phyloP scores from a whole-genome alignment of 495 filamentous ascomycete species.

The Talaromyces proteolyticus region DNA sequence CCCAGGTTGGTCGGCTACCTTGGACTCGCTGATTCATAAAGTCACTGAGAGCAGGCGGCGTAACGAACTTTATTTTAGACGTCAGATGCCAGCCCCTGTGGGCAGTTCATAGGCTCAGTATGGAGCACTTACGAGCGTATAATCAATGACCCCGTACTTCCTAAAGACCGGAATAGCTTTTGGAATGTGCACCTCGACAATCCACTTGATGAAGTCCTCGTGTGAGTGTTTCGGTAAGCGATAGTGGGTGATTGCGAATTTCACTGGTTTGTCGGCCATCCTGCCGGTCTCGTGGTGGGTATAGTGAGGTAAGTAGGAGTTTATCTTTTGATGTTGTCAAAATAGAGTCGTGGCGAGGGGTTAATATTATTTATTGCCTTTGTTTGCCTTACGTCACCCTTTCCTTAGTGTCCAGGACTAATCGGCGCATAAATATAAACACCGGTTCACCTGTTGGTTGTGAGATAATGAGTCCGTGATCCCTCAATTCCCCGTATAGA shows the following conservation, averaged over 20 bases:
- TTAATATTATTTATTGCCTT: too few relatives aligned
- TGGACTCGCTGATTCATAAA: slow-evolving; percentile 12
- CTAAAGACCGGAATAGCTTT: slow-evolving; percentile 20
- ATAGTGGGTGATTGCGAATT: slow-evolving; percentile 22
- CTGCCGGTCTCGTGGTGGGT: too few relatives aligned
- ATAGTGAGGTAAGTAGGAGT: too few relatives aligned
- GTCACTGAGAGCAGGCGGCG: slow-evolving; percentile 16
- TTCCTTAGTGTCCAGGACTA: too few relatives aligned
- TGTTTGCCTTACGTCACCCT: too few relatives aligned
- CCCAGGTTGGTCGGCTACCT: slow-evolving; percentile 12
- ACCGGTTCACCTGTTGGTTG: too few relatives aligned
- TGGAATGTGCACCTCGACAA: slow-evolving; percentile 20
- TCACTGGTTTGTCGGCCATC: slow-evolving; percentile 12
- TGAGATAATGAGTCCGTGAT: too few relatives aligned
- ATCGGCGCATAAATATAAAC: too few relatives aligned
- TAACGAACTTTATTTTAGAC: slow-evolving; percentile 18
- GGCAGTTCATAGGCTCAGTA: background rate
- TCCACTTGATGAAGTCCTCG: slow-evolving; percentile 24
- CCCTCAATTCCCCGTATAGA: too few relatives aligned
- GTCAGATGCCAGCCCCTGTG: background rate
- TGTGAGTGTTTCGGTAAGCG: slow-evolving; percentile 18
- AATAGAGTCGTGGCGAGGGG: too few relatives aligned
- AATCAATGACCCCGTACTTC: slow-evolving; percentile 15
- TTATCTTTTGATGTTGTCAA: too few relatives aligned
- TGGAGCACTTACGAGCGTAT: slow-evolving; percentile 15